Evolutionary conservation across 257 asterid species (phyloP).

Genomic region (Knoxia roxburghii): DNA sequence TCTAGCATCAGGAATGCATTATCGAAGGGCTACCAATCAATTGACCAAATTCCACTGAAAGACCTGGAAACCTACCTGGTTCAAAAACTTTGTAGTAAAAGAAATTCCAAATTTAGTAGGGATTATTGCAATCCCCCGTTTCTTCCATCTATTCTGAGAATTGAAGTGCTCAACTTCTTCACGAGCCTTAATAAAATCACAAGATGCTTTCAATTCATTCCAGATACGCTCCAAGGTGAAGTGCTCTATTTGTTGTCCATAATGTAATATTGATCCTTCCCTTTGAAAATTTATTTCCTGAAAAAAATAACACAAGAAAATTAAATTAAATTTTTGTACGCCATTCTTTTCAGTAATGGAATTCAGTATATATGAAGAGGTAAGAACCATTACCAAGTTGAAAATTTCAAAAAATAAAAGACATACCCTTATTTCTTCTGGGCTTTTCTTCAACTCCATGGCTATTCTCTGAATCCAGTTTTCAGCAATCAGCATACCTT

Average conservation of each 20-base stretch:
- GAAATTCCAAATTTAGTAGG: slow-evolving; percentile 96
- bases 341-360: not conserved
- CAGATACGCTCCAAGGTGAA: slow-evolving; percentile 73
- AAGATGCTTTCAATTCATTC: slow-evolving; percentile 70
- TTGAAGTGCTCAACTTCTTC: slow-evolving; percentile 69
- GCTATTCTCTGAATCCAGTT: slow-evolving; percentile 93
- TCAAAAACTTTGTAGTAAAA: slow-evolving; percentile 81
- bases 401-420: slow-evolving; percentile 9
- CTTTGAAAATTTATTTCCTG: slow-evolving; percentile 86
- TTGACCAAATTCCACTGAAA: not conserved
- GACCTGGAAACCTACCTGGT: slow-evolving; percentile 59
- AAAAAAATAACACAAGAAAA: slow-evolving; percentile 15
- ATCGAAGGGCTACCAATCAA: not conserved
- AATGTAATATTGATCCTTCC: slow-evolving; percentile 82
- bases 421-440: slow-evolving; percentile 85
- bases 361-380: not conserved
- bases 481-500: slow-evolving; percentile 93
- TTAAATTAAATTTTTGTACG: not conserved
- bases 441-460: slow-evolving; percentile 68
- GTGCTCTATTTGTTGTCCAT: slow-evolving; percentile 65
- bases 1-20: not conserved
- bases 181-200: slow-evolving; percentile 39
- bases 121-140: slow-evolving; percentile 79
- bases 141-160: slow-evolving; percentile 69
- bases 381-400: not conserved